Conservation (phyloP, 352 stramenopile genomes). For the Thalassiosira gravida region DNA sequence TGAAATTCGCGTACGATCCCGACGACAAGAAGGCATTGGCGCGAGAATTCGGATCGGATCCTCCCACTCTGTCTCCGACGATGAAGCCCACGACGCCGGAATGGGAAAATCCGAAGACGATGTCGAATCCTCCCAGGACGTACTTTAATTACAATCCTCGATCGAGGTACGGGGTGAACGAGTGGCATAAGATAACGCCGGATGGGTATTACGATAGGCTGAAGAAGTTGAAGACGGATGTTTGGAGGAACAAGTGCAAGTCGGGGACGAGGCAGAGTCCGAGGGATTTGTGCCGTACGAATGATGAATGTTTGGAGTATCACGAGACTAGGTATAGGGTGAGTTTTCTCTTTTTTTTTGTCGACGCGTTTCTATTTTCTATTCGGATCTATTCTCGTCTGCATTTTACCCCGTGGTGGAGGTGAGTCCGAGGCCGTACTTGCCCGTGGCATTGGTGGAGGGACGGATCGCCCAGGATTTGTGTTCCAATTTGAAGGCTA, state of each 20-base stretch:
- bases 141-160: slow-evolving; percentile 58
- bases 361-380: too few species aligned
- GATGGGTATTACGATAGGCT: slow-evolving; percentile 35
- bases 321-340: slow-evolving; percentile 36
- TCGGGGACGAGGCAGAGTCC: slow-evolving; percentile 41
- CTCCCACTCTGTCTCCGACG: slow-evolving; percentile 27
- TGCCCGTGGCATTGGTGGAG: slow-evolving; percentile 82
- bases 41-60: slow-evolving; percentile 24
- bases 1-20: slow-evolving; percentile 42
- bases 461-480: slow-evolving; percentile 79
- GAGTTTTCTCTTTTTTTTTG: slow-evolving; percentile 18
- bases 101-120: slow-evolving; percentile 8
- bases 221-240: slow-evolving; percentile 16
- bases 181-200: slow-evolving; percentile 18
- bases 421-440: slow-evolving; percentile 78
- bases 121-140: background rate
- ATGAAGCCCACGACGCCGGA: slow-evolving; percentile 17
- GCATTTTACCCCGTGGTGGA: too few species aligned
- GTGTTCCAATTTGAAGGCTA: slow-evolving; percentile 80
- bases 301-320: slow-evolving; percentile 32
- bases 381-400: too few species aligned
- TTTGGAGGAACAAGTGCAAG: slow-evolving; percentile 16
- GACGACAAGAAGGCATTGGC: slow-evolving; percentile 16
- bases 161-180: slow-evolving; percentile 24
- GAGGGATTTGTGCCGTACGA: slow-evolving; percentile 38